Evolutionary conservation across 805 yeast species (phyloP), one percentile per base, ranked within the genome.

Genomic region (Yamadazyma olivae): DNA sequence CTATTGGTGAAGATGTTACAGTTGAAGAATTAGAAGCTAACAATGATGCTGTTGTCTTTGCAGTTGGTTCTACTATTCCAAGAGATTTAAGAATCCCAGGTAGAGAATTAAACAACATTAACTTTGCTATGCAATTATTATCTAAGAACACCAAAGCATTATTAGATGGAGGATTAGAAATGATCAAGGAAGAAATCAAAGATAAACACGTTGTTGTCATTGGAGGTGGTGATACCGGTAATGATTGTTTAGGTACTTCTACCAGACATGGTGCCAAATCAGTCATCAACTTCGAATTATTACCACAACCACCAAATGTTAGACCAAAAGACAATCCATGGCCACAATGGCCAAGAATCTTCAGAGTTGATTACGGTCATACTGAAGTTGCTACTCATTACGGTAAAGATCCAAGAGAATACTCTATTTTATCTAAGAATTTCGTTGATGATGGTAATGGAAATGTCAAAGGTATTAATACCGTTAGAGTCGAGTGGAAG

Each of bases 211-310:
- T 91, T 39, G 81, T 91, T 54, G 98, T 91, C 38, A 91, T 91
- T 71, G 99, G 99, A 55, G 99, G 99, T 71, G 99, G 99, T 79
- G 99, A 91, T 64, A 91, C 98, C 23, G 99, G 99, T 78, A 91
- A 91, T 59, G 99, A 91, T 74, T 91, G 98, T 77, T 75, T 91
- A 55, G 98, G 98, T 66, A 91, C 99, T 29, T 78, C 96, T 16
- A 90, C 93, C 25, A 83, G 98, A 70, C 98, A 93, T 59, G 97
- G 96, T 28, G 98, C 98, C 44, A 81, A 85, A 59, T 84, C 95
- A 7, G 96, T 93, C 40, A 75, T 81, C 46, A 91, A 91, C 75
- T 93, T 91, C 61, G 99, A 91, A 70, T 74, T 91, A 59, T 72
- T 91, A 51, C 99, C 99, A 40, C 80, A 83, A 51, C 99, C 99